Percentiles rank a stretch among this genome's conserved stretches.
Conservation (phyloP, 345 rosid genomes). For the Corymbia maculata region DNA sequence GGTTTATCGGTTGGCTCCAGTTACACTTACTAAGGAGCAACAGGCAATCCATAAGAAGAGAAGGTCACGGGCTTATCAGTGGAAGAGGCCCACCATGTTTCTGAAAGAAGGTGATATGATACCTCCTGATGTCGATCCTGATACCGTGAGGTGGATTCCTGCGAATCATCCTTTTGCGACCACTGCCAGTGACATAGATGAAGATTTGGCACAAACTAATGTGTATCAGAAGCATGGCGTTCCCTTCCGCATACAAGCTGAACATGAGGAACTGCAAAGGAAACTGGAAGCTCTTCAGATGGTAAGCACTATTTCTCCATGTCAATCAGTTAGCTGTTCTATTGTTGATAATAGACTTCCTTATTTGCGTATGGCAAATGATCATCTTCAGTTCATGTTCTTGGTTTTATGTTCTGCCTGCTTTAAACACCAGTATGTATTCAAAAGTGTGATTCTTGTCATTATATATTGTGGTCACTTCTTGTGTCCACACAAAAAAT, state of each 20-base stretch:
- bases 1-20: slow-evolving; percentile 73
- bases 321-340: not conserved
- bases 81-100: slow-evolving; percentile 87
- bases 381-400: not conserved
- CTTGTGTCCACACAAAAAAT: not conserved
- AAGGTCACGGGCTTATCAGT: slow-evolving; percentile 93
- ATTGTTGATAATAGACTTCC: not conserved
- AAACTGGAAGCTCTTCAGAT: slow-evolving; percentile 79
- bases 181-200: slow-evolving; percentile 73
- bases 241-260: slow-evolving; percentile 85
- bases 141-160: slow-evolving; percentile 96
- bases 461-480: not conserved
- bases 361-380: not conserved
- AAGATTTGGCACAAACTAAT: slow-evolving; percentile 83
- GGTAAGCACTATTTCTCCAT: slow-evolving; percentile 17
- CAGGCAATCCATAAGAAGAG: slow-evolving; percentile 76
- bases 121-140: slow-evolving; percentile 90
- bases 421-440: not conserved
- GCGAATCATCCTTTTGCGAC: slow-evolving; percentile 97
- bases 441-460: not conserved
- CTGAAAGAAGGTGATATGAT: slow-evolving; percentile 87
- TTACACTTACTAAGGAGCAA: slow-evolving; percentile 71
- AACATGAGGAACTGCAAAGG: slow-evolving; percentile 85
- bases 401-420: not conserved
- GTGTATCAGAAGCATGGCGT: slow-evolving; percentile 91